Percentiles rank a stretch among this genome's conserved stretches.
phyloP scores from a whole-genome alignment of 2,329 filamentous ascomycete species.

The Verticillium alfalfae region DNA sequence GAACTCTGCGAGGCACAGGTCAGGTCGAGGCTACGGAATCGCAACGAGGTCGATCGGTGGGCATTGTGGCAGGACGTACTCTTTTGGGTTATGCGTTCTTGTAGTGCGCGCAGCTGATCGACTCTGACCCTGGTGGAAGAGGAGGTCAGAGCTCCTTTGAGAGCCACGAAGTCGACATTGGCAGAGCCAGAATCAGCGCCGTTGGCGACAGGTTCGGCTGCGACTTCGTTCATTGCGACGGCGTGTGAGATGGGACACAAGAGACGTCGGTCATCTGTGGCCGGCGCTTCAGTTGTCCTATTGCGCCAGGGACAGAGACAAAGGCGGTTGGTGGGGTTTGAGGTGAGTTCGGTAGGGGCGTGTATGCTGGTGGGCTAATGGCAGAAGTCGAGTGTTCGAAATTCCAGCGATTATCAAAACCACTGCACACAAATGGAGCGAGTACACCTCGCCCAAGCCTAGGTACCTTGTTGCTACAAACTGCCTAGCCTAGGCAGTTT shows the following conservation, averaged over 20 bases:
- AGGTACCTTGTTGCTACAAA: background rate
- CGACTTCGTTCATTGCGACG: slow-evolving; percentile 17
- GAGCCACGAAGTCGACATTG: slow-evolving; percentile 43
- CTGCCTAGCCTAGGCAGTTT: background rate
- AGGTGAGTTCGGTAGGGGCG: background rate
- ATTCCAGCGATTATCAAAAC: background rate
- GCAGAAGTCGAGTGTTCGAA: background rate
- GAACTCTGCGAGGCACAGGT: slow-evolving; percentile 29
- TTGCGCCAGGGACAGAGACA: background rate
- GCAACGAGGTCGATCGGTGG: background rate
- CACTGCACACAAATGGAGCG: background rate
- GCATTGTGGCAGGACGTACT: slow-evolving; percentile 30
- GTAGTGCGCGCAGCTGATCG: slow-evolving; percentile 46
- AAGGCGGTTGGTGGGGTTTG: background rate
- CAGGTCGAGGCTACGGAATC: background rate
- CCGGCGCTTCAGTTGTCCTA: background rate
- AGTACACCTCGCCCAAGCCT: background rate
- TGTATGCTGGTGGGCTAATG: background rate
- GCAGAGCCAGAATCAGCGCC: slow-evolving; percentile 21
- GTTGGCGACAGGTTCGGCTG: slow-evolving; percentile 42
- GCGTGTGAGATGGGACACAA: slow-evolving; percentile 17
- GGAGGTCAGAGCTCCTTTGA: slow-evolving; percentile 48
- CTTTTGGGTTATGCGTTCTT: slow-evolving; percentile 50
- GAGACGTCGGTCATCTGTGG: background rate
- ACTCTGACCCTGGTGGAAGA: slow-evolving; percentile 57